Percentiles rank a stretch among this genome's conserved stretches.
These are phyloP conservation scores for Madurella fahalii DNA, from an alignment of 2,329 filamentous ascomycete species.

Conservation along the genomic window DNA sequence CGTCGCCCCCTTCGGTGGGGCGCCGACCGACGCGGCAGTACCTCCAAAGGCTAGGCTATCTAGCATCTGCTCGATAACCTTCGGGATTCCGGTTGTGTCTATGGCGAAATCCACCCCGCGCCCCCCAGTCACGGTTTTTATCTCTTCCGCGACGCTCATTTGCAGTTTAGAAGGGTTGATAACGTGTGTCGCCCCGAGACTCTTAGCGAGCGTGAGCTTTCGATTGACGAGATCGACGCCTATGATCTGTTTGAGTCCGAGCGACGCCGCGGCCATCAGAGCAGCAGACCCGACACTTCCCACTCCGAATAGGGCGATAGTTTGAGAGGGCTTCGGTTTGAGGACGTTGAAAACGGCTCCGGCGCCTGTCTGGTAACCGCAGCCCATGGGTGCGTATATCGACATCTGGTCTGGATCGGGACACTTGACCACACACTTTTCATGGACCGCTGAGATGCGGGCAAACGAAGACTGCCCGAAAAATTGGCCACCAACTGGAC, in stretches of 20 bases:
- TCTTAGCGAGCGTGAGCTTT: conserved; percentile 39
- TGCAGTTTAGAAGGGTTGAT: conserved; percentile 30
- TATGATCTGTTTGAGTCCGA: conserved; percentile 35
- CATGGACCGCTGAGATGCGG: conserved; percentile 26
- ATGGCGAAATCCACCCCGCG: conserved; percentile 13
- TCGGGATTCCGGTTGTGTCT: conserved; percentile 24
- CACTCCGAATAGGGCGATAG: conserved; percentile 36
- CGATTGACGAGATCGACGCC: conserved; percentile 42
- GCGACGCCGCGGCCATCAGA: conserved; percentile 35
- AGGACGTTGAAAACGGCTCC: conserved; percentile 38
- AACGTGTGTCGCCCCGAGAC: conserved; percentile 41
- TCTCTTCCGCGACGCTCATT: background rate
- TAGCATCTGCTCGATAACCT: conserved; percentile 30
- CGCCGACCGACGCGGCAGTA: conserved; percentile 33
- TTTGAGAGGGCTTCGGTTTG: conserved; percentile 24
- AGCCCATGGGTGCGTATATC: conserved; percentile 38
- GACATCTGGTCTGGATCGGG: conserved; percentile 26
- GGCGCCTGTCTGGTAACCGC: conserved; percentile 42
- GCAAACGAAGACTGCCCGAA: conserved; percentile 33
- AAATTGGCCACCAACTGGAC: conserved; percentile 28
- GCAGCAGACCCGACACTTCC: conserved; percentile 40
- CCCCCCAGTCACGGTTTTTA: conserved; percentile 1
- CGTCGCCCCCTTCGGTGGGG: conserved; percentile 26
- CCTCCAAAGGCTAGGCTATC: conserved; percentile 31
- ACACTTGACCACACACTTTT: conserved; percentile 26